Base-by-base conservation (phyloP, 176 grass and related monocot species). In the Phoenix dactylifera region DNA sequence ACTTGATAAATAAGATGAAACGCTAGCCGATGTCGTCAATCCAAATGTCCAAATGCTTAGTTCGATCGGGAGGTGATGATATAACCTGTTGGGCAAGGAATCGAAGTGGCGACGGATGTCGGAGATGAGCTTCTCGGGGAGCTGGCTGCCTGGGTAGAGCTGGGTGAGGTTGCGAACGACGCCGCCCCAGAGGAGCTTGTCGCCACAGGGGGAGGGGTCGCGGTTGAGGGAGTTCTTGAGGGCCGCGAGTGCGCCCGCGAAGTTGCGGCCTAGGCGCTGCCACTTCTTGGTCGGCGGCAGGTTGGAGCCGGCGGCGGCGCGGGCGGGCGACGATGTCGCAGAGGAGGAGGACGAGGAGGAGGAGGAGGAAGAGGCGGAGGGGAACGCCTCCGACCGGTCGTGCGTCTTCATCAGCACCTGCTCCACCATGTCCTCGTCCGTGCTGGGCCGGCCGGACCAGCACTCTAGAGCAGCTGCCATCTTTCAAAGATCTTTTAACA, bases 391-490 rank as follows among this genome's bases (percentile, higher is more conserved):
- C 1, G 94, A 98, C 54, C 94, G 88, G 51, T 79, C 60, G 50
- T 89, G 79, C 18, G 76, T 74, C 70, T 86, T 91, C 94, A 98
- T 98, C 57, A 98, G 85, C 22, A 98, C 94, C 55, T 98, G 94
- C 82, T 98, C 94, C 72, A 89, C 88, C 84, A 93, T 76, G 59
- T 98, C 94, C 79, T 98, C 94, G 70, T 98, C 94, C 14, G 94
- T 98, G 66, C 94, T 98, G 15, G 94, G 94, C 17, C 94, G 73
- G 15, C 94, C 94, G 22, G 94, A 93, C 94, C 94, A 93, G 86
- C 94, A 98, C 80, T 98, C 94, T 20, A 98, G 67, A 71, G 94
- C 88, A 60, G 94, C 88, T 30, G 88, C 94, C 94, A 98, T 97
- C 35, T 14, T 44, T 3, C 35, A 44, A 44, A 44, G 35, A 35